Base-by-base conservation (phyloP, 768 basidiomycete species). In the Strobilomyces confusus region DNA sequence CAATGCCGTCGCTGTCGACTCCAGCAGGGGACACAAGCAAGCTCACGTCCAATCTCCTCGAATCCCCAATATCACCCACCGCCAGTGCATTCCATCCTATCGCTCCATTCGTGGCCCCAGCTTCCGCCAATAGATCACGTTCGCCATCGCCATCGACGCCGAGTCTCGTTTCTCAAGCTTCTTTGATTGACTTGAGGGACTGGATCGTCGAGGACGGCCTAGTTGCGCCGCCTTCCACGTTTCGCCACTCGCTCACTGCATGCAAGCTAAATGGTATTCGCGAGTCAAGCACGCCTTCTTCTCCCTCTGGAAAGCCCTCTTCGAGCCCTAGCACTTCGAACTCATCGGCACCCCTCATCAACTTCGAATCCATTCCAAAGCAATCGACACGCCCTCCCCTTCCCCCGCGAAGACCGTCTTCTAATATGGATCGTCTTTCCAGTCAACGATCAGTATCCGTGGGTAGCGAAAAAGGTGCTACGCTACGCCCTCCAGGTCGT, bases 201-300 rank as follows among this genome's bases (percentile, higher is more conserved):
- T 88, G 86, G 86, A 78, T 86, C 49, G 72, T 86, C 49, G 86
- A 84, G 44, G 82, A 84, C 57, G 81, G 79, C 11, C 75, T 78
- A 22, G 66, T 71, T 6, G 59, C 59, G n/a, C 49, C 40, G 3
- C 56, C 52, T 29, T 56, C 61, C n/a, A 20, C 48, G 9, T 32
- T 49, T 42, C 53, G 25, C 47, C 67, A 47, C 44, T 17, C 58
- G 4, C 49, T 51, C 45, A 38, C 42, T 6, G 58, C 36, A 26
- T 44, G 47, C 44, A 58, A 52, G 42, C 43, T 55, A 9, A 70
- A 59, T 44, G 58, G 48, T 42, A 51, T 63, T 48, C 55, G 33
- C 37, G 59, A 58, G 37, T 58, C 57, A n/a, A 62, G 53, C n/a
- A 57, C 67, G 60, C 60, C 66, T 14, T 59, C 60, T 15, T 65